Evolutionary conservation across 106 monocot genomes (phyloP).

Genomic region (Xerophyta viscosa): DNA sequence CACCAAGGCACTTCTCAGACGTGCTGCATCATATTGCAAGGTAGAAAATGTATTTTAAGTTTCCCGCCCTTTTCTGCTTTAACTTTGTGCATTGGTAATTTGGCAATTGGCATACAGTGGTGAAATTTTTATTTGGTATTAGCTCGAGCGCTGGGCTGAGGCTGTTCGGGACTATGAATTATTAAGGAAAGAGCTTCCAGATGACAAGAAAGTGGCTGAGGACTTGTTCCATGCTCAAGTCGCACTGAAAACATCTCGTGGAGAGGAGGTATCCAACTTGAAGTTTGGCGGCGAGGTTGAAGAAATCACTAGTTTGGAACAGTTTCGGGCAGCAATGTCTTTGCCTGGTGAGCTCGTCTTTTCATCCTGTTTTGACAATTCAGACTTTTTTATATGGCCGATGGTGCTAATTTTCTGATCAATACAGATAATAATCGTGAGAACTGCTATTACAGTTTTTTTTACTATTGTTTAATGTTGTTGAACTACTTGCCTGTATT

Average conservation of each 20-base stretch:
- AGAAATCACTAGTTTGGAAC: constrained; percentile 43
- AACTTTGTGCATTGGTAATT: no score
- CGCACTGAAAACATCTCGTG: constrained; percentile 49
- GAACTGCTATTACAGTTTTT: no score
- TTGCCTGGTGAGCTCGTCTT: constrained; percentile 46
- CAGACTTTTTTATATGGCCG: background rate
- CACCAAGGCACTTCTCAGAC: constrained; percentile 60
- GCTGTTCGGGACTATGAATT: constrained; percentile 73
- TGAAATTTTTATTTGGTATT: background rate
- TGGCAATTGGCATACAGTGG: no score
- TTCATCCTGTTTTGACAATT: background rate
- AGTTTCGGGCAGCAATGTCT: constrained; percentile 50
- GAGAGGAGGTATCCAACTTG: constrained; percentile 52
- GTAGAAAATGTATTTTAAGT: constrained; percentile 14
- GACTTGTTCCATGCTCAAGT: constrained; percentile 61
- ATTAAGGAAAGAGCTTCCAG: constrained; percentile 60
- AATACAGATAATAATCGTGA: no score
- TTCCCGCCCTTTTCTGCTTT: background rate
- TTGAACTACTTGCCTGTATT: no score
- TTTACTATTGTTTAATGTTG: no score
- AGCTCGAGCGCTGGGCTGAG: constrained; percentile 75
- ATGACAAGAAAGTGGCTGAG: constrained; percentile 61
- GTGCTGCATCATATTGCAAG: constrained; percentile 73
- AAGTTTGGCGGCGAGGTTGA: constrained; percentile 74
- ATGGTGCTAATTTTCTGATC: no score